A percentile compares a stretch with the other conserved stretches of the same genome.
Conservation (phyloP, 2,329 filamentous ascomycete genomes). For the Nigrospora osmanthi region DNA sequence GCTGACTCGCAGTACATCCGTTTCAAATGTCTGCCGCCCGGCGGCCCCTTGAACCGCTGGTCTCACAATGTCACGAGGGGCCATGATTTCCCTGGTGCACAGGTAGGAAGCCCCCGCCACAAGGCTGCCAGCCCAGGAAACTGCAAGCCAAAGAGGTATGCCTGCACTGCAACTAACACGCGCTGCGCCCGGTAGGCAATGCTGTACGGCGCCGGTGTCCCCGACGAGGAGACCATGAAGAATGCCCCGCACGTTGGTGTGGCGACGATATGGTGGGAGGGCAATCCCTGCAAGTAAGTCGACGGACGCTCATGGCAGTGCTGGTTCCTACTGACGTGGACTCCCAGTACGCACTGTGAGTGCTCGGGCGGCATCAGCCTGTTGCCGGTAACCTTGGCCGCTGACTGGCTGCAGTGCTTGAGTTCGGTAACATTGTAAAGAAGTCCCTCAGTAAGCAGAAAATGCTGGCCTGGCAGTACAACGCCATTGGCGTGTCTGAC, state of each 20-base stretch:
- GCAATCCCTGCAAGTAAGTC: conserved; percentile 87
- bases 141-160: not conserved
- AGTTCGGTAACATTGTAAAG: conserved; percentile 84
- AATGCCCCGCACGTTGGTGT: conserved; percentile 85
- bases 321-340: conserved; percentile 1
- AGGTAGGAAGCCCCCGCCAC: conserved; percentile 41
- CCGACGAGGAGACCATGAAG: conserved; percentile 77
- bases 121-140: not conserved
- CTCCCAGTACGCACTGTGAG: conserved; percentile 20
- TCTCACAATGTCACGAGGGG: conserved; percentile 73
- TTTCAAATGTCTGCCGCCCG: conserved; percentile 42
- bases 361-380: not conserved
- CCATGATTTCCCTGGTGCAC: conserved; percentile 87
- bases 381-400: conserved; percentile 32
- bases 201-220: conserved; percentile 89
- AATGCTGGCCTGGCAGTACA: conserved; percentile 94
- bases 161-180: not conserved
- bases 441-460: conserved; percentile 69
- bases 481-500: conserved; percentile 82
- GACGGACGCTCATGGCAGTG: not conserved
- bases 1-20: conserved; percentile 44
- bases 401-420: conserved; percentile 51
- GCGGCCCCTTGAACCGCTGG: conserved; percentile 68
- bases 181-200: conserved; percentile 57
- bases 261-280: conserved; percentile 94